A percentile compares a stretch with the other conserved stretches of the same genome.
These are phyloP conservation scores for Sanguinoderma infundibulare DNA, from an alignment of 1,284 basidiomycete genomes.

Conservation along the genomic window DNA sequence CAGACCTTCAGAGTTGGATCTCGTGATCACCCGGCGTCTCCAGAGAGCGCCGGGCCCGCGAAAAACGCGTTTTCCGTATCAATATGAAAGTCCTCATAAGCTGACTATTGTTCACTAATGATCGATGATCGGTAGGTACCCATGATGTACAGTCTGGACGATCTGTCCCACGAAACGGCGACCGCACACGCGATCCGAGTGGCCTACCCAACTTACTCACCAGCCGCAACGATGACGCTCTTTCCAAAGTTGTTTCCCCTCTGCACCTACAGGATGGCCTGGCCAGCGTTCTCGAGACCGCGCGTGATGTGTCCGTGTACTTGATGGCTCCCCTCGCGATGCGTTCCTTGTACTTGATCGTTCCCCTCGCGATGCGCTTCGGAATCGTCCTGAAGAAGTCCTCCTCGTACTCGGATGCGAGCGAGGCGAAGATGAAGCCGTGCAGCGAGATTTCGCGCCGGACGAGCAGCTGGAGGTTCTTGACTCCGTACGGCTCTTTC, in stretches of 20 bases:
- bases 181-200: neutral
- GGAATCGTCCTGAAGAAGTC: conserved; percentile 59
- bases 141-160: too few relatives aligned
- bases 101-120: too few relatives aligned
- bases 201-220: too few relatives aligned
- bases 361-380: conserved; percentile 54
- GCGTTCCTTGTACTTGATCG: conserved; percentile 65
- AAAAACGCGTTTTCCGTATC: too few relatives aligned
- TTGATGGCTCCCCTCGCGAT: too few relatives aligned
- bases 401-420: conserved; percentile 42
- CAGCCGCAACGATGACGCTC: conserved; percentile 54
- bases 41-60: too few relatives aligned
- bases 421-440: conserved; percentile 60
- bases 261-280: conserved; percentile 56
- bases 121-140: too few relatives aligned
- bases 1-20: too few relatives aligned
- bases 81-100: too few relatives aligned
- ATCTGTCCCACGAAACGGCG: too few relatives aligned
- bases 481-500: conserved; percentile 29
- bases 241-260: conserved; percentile 65
- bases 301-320: conserved; percentile 51
- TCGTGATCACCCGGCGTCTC: too few relatives aligned
- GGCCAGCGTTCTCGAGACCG: conserved; percentile 56
- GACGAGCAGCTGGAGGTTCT: conserved; percentile 45
- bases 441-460: conserved; percentile 55